phyloP scores from a whole-genome alignment of 345 rosid species.

The Rhizophora apiculata region DNA sequence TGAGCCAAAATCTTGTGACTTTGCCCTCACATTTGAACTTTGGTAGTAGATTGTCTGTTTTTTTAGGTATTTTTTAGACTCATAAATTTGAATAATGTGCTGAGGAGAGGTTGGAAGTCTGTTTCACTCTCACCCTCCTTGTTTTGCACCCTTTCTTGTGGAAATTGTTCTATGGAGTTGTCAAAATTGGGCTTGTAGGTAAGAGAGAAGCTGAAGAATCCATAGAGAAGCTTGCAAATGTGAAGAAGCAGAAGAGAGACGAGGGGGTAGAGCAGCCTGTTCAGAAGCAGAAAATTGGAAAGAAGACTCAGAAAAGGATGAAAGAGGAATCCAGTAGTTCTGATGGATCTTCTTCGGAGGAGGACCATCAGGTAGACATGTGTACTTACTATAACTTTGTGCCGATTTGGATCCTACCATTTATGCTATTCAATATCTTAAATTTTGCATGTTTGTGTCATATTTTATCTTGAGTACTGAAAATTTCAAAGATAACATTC shows the following conservation, averaged over 20 bases:
- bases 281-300: conserved; percentile 42
- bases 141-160: too few relatives aligned
- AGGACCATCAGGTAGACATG: conserved; percentile 45
- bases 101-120: too few relatives aligned
- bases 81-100: too few relatives aligned
- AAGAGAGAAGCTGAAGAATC: conserved; percentile 71
- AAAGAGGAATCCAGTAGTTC: conserved; percentile 54
- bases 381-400: neutral
- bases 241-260: conserved; percentile 65
- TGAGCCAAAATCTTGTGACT: too few relatives aligned
- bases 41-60: too few relatives aligned
- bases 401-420: neutral
- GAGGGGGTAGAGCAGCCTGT: conserved; percentile 41
- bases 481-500: too few relatives aligned
- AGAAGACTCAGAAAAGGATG: conserved; percentile 45
- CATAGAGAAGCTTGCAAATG: conserved; percentile 43
- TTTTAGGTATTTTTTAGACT: too few relatives aligned
- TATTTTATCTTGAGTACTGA: neutral
- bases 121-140: too few relatives aligned
- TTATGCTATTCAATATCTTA: neutral
- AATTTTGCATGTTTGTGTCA: neutral
- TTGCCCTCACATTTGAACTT: too few relatives aligned
- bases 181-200: conserved; percentile 27
- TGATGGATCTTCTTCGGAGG: conserved; percentile 49
- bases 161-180: neutral